Evolutionary conservation across 768 basidiomycete genomes (phyloP).

Genomic region (Austroboletus festivus): DNA sequence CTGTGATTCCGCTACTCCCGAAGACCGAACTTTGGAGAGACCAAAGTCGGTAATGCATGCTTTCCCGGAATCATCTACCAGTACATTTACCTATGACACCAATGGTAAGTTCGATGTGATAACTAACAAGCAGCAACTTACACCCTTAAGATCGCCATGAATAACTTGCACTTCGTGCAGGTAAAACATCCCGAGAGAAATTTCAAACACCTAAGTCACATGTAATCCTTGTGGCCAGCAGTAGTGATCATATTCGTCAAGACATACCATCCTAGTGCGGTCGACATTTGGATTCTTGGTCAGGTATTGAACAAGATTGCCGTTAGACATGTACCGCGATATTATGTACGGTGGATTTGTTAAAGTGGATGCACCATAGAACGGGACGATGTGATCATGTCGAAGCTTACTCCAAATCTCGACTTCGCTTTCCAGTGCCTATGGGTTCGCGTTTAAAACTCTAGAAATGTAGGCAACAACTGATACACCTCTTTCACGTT

Average conservation of each 20-base stretch:
- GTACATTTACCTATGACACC: conserved; percentile 27
- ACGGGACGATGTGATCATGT: conserved; percentile 11
- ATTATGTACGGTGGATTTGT: conserved; percentile 4
- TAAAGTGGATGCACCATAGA: conserved; percentile 13
- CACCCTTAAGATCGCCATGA: conserved; percentile 32
- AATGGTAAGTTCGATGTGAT: background rate
- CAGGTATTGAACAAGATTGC: conserved; percentile 7
- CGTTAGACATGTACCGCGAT: conserved; percentile 9
- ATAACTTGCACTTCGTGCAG: conserved; percentile 17
- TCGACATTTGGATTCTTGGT: background rate
- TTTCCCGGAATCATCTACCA: conserved; percentile 30
- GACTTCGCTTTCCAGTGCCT: conserved; percentile 6
- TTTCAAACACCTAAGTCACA: conserved; percentile 8
- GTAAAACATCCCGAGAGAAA: conserved; percentile 14
- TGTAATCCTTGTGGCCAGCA: too few relatives aligned
- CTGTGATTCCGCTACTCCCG: conserved; percentile 13
- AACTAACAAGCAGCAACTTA: conserved; percentile 1
- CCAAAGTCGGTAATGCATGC: conserved; percentile 36
- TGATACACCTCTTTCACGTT: background rate
- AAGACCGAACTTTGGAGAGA: conserved; percentile 24
- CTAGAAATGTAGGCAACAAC: too few relatives aligned
- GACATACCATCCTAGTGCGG: background rate
- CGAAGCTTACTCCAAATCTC: conserved; percentile 11
- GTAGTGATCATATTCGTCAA: too few relatives aligned
- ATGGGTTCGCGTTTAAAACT: background rate